Evolutionary conservation across 192 early-diverging fungal genomes (phyloP), one percentile per base, ranked within the genome.

Genomic region (Oehlia diaphana): DNA sequence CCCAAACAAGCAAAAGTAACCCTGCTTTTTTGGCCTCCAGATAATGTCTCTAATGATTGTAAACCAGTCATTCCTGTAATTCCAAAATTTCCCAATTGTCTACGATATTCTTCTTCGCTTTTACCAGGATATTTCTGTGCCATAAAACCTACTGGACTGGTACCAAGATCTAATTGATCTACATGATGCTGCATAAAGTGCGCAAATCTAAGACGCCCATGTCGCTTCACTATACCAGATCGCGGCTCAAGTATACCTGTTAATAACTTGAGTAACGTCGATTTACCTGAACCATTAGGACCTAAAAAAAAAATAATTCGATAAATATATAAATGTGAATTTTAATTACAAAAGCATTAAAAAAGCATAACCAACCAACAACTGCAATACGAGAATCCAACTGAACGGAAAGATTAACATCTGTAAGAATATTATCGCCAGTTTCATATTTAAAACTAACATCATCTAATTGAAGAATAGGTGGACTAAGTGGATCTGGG

Each of bases 121-220:
- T 91, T 91, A 12, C 97, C 97, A 7, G 98, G 96, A 86, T 90
- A 99, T 82, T 91, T 93, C 70, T 88, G 89, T 65, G 89, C 89
- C 89, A 99, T 89, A 78, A 96, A 97, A n/a, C 91, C 93, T 28
- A 98, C 96, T 9, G 95, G 91, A 19, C 92, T 91, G 65, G 88
- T 86, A 35, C 84, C 92, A 44, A 99, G 86, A 81, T 98, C 97
- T 39, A 99, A 89, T 82, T 97, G 96, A 84, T 99, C 98, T 33
- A 98, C 95, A 83, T 98, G 96, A 84, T 98, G 97, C 85, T 99
- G 98, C 72, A 93, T 95, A 86, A 98, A 99, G 79, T 96, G 91
- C 35, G 94, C 98, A 42, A 98, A 91, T 39, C 96, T 91, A 79
- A 99, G 88, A 64, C 97, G 93, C 6, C 96, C 96, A 81, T 99